Base-by-base conservation (phyloP, 2,329 filamentous ascomycete species). In the Aureobasidium melanogenum region DNA sequence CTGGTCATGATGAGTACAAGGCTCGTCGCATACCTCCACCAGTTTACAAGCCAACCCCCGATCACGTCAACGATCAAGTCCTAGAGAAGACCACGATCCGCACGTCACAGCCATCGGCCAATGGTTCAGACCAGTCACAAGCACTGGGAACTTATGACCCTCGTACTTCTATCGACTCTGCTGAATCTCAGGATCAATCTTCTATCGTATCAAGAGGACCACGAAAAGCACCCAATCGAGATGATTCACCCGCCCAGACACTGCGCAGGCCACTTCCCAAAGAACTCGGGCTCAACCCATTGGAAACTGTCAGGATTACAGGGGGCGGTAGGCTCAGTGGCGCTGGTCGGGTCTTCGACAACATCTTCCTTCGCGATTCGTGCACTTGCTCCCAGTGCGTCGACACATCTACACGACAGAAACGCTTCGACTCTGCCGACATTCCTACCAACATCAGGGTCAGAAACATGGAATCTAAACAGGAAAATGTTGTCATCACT, bases 401-500 rank as follows among this genome's bases (percentile, higher is more conserved):
- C 34, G 80, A 87, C 68, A 75, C 79, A 3, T 80, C 81, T 44
- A 84, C 83, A 17, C 80, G 77, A 44, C 84, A 88, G 69, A 87
- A 87, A 73, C 76, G 77, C 39, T 89, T 89, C 71, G 80, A 82
- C 60, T 86, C 85, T 0, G 77, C 78, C 22, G 85, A 90, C 56
- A 85, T 91, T 44, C 83, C 85, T 0, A 32, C 66, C 9, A 64
- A 77, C 34, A 80, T 86, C 50, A 55, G 66, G 15, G 71, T 76
- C 5, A 67, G 71, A 38, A 63, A 72, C 26, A 63, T 79, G 36
- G 64, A 72, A 34, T 68, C 73, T 57, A 69, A 72, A 17, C 66
- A 39, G 1, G 50, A 65, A 7, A 57, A 26, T 24, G 43, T 66
- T 9, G 32, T 55, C 7, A 73, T 93, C 8, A 69, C 75, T n/a